Conservation (phyloP, 352 stramenopile genomes). For the Thalassiosira mediterranea region DNA sequence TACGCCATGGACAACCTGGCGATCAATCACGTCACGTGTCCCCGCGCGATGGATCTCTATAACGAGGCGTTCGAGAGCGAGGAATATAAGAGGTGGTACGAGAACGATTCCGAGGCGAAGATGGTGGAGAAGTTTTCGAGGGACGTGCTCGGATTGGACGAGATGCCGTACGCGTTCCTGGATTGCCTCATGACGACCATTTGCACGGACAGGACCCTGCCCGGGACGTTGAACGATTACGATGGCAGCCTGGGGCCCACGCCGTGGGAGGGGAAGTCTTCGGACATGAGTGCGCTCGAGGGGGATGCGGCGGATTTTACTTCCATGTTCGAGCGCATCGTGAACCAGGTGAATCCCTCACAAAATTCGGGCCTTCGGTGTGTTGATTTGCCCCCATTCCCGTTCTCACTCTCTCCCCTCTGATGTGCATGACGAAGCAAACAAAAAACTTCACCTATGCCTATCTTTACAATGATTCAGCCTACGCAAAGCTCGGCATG, state of each 20-base stretch:
- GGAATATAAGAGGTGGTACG: slow-evolving; percentile 58
- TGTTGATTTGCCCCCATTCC: no score
- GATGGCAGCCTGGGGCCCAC: slow-evolving; percentile 36
- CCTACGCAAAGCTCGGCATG: slow-evolving; percentile 72
- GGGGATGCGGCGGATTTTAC: slow-evolving; percentile 17
- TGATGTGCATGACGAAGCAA: no score
- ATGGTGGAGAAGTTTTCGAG: slow-evolving; percentile 41
- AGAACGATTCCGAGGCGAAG: slow-evolving; percentile 40
- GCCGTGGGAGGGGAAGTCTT: slow-evolving; percentile 15
- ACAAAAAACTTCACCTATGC: slow-evolving; percentile 45
- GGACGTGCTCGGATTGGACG: slow-evolving; percentile 39
- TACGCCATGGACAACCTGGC: slow-evolving; percentile 60
- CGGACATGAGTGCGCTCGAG: slow-evolving; percentile 7
- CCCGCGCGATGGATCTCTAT: slow-evolving; percentile 46
- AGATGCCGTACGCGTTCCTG: slow-evolving; percentile 29
- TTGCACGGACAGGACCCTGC: slow-evolving; percentile 71
- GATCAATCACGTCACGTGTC: slow-evolving; percentile 61
- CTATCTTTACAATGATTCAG: slow-evolving; percentile 57
- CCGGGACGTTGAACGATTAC: slow-evolving; percentile 69
- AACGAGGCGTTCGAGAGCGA: slow-evolving; percentile 49
- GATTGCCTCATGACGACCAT: slow-evolving; percentile 84
- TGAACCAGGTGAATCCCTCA: slow-evolving; percentile 40
- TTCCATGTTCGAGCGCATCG: slow-evolving; percentile 37
- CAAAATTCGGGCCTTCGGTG: no score
- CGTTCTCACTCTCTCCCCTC: no score